Evolutionary conservation across 2,329 filamentous ascomycete genomes (phyloP).

Genomic region (Xylaria sp.): DNA sequence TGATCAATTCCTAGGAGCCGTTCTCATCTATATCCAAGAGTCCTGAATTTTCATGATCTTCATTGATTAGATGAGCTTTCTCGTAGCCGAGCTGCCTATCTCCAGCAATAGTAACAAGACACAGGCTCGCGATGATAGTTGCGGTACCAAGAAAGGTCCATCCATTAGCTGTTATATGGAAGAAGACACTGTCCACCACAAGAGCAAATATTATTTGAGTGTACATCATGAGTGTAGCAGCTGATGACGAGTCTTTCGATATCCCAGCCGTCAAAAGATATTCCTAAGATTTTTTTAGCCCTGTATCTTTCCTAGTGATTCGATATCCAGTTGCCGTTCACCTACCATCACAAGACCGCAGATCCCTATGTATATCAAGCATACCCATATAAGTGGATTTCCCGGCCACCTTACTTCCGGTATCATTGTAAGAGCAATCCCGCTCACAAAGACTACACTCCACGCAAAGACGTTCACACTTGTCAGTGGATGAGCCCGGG

Average conservation of each 20-base stretch:
- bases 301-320: background rate
- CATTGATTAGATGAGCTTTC: background rate
- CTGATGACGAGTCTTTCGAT: slow-evolving; percentile 1
- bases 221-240: slow-evolving; percentile 6
- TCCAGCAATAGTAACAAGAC: slow-evolving; percentile 2
- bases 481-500: slow-evolving; percentile 1
- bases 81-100: background rate
- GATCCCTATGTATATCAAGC: slow-evolving; percentile 3
- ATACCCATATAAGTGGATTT: background rate
- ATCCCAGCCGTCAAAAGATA: slow-evolving; percentile 4
- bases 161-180: background rate
- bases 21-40: background rate
- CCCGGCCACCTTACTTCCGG: background rate
- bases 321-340: background rate
- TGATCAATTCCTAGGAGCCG: background rate
- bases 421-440: slow-evolving; percentile 3
- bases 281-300: slow-evolving; percentile 1
- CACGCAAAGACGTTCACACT: slow-evolving; percentile 7
- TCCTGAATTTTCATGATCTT: background rate
- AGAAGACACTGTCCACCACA: background rate
- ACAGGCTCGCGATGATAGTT: slow-evolving; percentile 4
- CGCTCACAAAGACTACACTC: slow-evolving; percentile 1
- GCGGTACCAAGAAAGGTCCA: background rate
- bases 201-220: background rate
- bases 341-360: slow-evolving; percentile 4